Conservation (phyloP, 1,284 basidiomycete species). For the Trichosporon sp. region DNA sequence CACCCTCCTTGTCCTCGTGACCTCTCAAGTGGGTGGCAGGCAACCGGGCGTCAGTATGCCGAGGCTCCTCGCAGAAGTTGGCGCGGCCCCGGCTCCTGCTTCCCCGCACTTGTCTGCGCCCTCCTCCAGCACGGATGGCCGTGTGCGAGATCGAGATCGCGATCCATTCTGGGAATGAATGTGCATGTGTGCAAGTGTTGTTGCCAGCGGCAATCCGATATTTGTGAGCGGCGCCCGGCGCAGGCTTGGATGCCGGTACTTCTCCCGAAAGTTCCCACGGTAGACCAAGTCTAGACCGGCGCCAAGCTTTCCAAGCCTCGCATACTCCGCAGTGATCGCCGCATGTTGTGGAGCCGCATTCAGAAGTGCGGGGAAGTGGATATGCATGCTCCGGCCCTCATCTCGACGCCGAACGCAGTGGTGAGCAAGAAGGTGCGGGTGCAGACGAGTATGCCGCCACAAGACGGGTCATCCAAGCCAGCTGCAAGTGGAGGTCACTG, state of each 20-base stretch:
- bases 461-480: too few species aligned
- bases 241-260: neutral
- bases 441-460: neutral
- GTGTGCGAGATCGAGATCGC: neutral
- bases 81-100: neutral
- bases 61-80: neutral
- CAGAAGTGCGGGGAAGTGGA: too few species aligned
- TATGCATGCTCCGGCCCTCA: neutral
- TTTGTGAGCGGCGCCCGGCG: neutral
- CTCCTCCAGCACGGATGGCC: neutral
- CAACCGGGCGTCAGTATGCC: neutral
- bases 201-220: neutral
- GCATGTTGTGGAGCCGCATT: neutral
- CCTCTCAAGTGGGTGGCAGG: neutral
- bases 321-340: neutral
- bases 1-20: neutral
- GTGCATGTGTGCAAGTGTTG: too few species aligned
- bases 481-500: neutral
- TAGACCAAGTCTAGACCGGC: neutral
- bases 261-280: neutral
- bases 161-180: too few species aligned
- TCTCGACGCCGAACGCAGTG: too few species aligned
- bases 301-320: neutral
- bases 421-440: neutral
- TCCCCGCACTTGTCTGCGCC: neutral